Evolutionary conservation across 768 basidiomycete genomes (phyloP), one percentile per base, ranked within the genome.

Genomic region (Macrolepiota fuliginosa): DNA sequence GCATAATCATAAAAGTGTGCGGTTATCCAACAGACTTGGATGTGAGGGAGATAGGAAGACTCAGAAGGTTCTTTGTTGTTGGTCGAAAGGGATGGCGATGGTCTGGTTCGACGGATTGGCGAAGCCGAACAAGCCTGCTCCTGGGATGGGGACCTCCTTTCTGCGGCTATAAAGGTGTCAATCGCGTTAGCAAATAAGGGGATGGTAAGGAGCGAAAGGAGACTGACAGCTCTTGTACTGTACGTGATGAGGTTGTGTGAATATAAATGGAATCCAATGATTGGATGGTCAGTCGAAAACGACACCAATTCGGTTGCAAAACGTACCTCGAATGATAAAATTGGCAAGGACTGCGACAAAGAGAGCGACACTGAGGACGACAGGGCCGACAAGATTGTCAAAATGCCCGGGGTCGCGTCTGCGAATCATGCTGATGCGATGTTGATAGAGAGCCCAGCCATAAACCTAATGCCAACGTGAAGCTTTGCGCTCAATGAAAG

Each of bases 301-400:
- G 25, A n/a, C 49, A n/a, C n/a, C n/a, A n/a, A n/a, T n/a, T n/a
- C n/a, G 17, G 46, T 27, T 17, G 11, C 46, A 55, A 51, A 22
- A 76, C 85, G 64, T 67, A 93, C 92, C 88, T 76, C 96, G 87
- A 62, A 96, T 79, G 63, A 93, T 67, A 70, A 98, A 97, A 74
- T 98, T 98, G 52, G 86, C 82, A 29, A 96, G 81, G 7, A 99
- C 83, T 7, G 94, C 97, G 50, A 89, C 73, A 78, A 99, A 98
- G 15, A 99, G 83, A 12, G 89, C 77, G 5, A 83, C 76, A 68
- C 91, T 94, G 53, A 99, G 86, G 35, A 95, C 61, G 24, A 98
- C 70, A 0, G 97, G 97, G 1, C 96, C 97, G 2, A 81, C 71
- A 7, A 95, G 82, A 54, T 88, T 83, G 68, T 97, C 96, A 66